phyloP scores from a whole-genome alignment of 805 yeast species.

The Candida verbasci region DNA sequence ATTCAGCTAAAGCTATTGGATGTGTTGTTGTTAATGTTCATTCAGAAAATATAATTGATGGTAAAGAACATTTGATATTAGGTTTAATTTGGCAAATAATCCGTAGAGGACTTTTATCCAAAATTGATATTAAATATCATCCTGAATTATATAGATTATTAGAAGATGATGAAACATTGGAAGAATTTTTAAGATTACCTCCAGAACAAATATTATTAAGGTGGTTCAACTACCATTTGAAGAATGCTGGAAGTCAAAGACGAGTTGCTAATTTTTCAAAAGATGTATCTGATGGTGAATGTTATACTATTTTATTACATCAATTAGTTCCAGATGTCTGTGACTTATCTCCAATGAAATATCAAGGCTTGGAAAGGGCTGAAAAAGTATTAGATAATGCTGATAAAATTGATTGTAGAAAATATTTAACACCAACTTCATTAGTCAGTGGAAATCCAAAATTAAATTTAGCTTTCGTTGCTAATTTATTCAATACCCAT shows the following conservation, averaged over 20 bases:
- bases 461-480: conserved; percentile 94
- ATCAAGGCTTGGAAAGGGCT: conserved; percentile 75
- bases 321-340: conserved; percentile 84
- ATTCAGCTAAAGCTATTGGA: conserved; percentile 98
- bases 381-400: conserved; percentile 84
- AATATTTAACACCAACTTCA: conserved; percentile 90
- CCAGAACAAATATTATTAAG: conserved; percentile 95
- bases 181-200: conserved; percentile 92
- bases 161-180: conserved; percentile 95
- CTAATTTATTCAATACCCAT: conserved; percentile 91
- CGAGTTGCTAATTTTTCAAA: conserved; percentile 80
- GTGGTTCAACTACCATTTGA: conserved; percentile 96
- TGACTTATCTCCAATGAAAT: conserved; percentile 78
- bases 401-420: conserved; percentile 86
- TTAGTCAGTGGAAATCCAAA: conserved; percentile 95
- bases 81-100: conserved; percentile 97
- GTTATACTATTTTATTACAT: conserved; percentile 82
- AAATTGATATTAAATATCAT: conserved; percentile 92
- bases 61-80: conserved; percentile 85
- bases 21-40: conserved; percentile 97
- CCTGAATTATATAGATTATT: conserved; percentile 93
- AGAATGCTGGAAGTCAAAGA: conserved; percentile 86
- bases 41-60: conserved; percentile 91
- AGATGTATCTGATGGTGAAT: conserved; percentile 93
- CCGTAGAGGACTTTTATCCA: conserved; percentile 89